Conservation (phyloP, 1,284 basidiomycete species). For the Volvariella volvacea region DNA sequence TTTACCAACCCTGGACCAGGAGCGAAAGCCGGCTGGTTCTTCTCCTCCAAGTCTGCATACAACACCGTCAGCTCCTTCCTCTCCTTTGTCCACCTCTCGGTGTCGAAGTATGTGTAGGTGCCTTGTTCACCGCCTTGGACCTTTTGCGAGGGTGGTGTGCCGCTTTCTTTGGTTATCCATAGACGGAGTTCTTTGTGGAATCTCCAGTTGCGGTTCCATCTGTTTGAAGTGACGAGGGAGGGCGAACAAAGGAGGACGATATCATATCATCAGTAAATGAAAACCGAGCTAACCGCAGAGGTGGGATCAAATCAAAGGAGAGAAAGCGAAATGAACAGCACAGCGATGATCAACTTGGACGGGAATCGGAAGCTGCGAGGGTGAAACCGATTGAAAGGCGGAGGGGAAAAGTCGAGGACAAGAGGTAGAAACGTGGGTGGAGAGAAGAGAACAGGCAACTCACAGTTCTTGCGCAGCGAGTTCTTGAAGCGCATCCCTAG, state of each 20-base stretch:
- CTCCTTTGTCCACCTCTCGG: constrained; percentile 83
- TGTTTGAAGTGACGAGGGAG: constrained; percentile 39
- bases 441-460: constrained; percentile 24
- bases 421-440: no score
- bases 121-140: constrained; percentile 87
- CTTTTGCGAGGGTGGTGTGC: constrained; percentile 78
- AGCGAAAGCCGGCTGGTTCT: constrained; percentile 57
- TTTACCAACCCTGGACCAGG: constrained; percentile 48
- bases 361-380: no score
- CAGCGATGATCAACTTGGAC: no score
- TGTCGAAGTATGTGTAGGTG: constrained; percentile 89
- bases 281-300: constrained; percentile 2
- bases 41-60: constrained; percentile 85
- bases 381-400: no score
- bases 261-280: constrained; percentile 2
- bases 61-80: constrained; percentile 83
- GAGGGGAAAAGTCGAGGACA: no score
- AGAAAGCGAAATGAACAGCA: no score
- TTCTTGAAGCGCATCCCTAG: constrained; percentile 91
- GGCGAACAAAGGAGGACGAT: constrained; percentile 6
- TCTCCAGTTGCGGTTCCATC: constrained; percentile 95
- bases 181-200: constrained; percentile 94
- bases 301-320: constrained; percentile 9
- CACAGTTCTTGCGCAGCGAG: constrained; percentile 94
- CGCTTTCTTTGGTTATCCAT: constrained; percentile 94